phyloP scores from a whole-genome alignment of 1,284 basidiomycete species.

The Malassezia pachydermatis region DNA sequence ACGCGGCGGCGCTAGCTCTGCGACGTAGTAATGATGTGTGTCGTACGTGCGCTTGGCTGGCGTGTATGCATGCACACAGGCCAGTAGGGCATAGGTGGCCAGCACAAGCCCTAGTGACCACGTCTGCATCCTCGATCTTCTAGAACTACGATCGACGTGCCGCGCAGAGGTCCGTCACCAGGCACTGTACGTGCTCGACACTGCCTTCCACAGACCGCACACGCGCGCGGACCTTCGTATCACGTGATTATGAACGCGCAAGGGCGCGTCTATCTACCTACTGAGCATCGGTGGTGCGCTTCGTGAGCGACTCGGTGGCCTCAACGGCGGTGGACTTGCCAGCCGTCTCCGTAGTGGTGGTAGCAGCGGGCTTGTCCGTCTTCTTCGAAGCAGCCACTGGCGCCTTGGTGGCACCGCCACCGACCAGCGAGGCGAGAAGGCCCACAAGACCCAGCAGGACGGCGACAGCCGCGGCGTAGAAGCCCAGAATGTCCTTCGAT shows the following conservation, averaged over 20 bases:
- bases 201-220: not conserved
- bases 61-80: not conserved
- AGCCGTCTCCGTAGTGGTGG: not conserved
- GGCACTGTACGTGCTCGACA: not conserved
- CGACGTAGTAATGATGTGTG: conserved; percentile 79
- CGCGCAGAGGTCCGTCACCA: no score
- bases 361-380: conserved; percentile 1
- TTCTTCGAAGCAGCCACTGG: conserved; percentile 12
- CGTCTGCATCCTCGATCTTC: no score
- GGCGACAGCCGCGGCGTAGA: conserved; percentile 31
- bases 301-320: conserved; percentile 9
- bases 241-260: not conserved
- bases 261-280: not conserved
- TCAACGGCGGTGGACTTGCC: conserved; percentile 15
- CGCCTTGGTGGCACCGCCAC: conserved; percentile 17
- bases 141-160: no score
- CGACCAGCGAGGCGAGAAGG: conserved; percentile 27
- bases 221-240: not conserved
- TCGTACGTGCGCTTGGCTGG: conserved; percentile 53
- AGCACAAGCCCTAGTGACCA: not conserved
- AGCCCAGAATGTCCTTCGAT: conserved; percentile 36
- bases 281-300: conserved; percentile 5
- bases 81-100: not conserved
- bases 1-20: conserved; percentile 59
- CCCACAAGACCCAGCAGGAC: conserved; percentile 32